phyloP scores from a whole-genome alignment of 116 monocot genomes.

The Zostera marina region DNA sequence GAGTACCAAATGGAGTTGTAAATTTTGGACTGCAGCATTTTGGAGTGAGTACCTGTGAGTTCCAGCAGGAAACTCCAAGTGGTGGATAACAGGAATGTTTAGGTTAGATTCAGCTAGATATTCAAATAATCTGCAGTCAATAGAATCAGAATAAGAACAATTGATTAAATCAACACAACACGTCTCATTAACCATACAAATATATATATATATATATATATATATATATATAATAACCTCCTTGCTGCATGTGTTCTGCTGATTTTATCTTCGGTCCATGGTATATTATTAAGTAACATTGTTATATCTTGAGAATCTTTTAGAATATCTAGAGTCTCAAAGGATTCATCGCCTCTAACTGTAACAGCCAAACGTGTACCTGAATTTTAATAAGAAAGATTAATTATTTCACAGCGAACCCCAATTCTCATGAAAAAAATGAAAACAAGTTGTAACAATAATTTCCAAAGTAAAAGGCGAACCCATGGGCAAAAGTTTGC shows the following conservation, averaged over 20 bases:
- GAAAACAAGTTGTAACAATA: neutral
- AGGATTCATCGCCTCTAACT: constrained; percentile 77
- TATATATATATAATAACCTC: constrained; percentile 30
- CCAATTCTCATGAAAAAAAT: neutral
- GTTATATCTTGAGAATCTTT: constrained; percentile 58
- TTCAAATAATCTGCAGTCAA: constrained; percentile 59
- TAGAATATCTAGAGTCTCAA: constrained; percentile 61
- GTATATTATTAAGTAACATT: constrained; percentile 78
- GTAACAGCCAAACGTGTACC: constrained; percentile 82
- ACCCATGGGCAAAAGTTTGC: constrained; percentile 94
- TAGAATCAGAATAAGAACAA: neutral
- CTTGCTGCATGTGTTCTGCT: constrained; percentile 89
- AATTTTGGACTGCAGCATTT: too few relatives aligned
- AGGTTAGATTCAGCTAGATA: constrained; percentile 57
- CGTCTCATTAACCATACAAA: neutral
- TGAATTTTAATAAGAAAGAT: constrained; percentile 12
- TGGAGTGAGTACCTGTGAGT: constrained; percentile 41
- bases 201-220: neutral
- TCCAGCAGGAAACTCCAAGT: constrained; percentile 58
- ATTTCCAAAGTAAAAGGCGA: neutral
- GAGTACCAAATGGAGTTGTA: too few relatives aligned
- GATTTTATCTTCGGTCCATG: constrained; percentile 49
- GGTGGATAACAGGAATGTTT: constrained; percentile 88
- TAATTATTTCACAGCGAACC: neutral
- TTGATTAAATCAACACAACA: neutral